Evolutionary conservation across 2,329 filamentous ascomycete species (phyloP).

Genomic region (Fusarium continuum): DNA sequence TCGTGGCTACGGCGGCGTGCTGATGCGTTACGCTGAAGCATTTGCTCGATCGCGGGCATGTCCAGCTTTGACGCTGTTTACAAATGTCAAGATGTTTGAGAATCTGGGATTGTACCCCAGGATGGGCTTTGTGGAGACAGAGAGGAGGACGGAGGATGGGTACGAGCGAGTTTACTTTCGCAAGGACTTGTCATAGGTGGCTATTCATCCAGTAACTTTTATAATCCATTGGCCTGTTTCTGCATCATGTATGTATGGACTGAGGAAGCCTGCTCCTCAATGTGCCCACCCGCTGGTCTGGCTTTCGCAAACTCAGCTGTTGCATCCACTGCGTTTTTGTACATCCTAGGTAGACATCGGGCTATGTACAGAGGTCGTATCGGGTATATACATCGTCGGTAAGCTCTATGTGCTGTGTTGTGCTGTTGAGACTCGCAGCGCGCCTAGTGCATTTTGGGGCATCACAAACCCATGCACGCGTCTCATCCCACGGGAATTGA

Average conservation of each 20-base stretch:
- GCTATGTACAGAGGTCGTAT: background rate
- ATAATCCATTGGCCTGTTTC: background rate
- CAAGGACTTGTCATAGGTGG: slow-evolving; percentile 47
- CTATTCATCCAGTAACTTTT: too few species aligned
- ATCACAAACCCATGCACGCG: too few species aligned
- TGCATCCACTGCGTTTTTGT: too few species aligned
- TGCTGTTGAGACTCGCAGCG: too few species aligned
- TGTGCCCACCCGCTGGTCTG: background rate
- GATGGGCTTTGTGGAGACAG: slow-evolving; percentile 48
- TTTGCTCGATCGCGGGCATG: slow-evolving; percentile 39
- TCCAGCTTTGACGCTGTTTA: slow-evolving; percentile 44
- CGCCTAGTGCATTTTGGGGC: too few species aligned
- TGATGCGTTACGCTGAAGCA: slow-evolving; percentile 46
- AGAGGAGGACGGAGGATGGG: slow-evolving; percentile 43
- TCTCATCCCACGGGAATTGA: too few species aligned
- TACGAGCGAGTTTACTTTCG: slow-evolving; percentile 50
- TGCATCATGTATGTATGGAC: background rate
- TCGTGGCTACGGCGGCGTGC: slow-evolving; percentile 44
- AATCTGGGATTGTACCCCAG: slow-evolving; percentile 43
- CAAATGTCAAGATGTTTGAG: slow-evolving; percentile 50
- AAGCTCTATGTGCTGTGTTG: background rate
- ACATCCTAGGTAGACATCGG: background rate
- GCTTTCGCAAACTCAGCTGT: background rate
- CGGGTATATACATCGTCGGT: background rate
- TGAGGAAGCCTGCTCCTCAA: background rate